A percentile compares a stretch with the other conserved stretches of the same genome.
These are phyloP conservation scores for Pouteria campechiana DNA, from an alignment of 179 eudicot genomes.

Conservation along the genomic window DNA sequence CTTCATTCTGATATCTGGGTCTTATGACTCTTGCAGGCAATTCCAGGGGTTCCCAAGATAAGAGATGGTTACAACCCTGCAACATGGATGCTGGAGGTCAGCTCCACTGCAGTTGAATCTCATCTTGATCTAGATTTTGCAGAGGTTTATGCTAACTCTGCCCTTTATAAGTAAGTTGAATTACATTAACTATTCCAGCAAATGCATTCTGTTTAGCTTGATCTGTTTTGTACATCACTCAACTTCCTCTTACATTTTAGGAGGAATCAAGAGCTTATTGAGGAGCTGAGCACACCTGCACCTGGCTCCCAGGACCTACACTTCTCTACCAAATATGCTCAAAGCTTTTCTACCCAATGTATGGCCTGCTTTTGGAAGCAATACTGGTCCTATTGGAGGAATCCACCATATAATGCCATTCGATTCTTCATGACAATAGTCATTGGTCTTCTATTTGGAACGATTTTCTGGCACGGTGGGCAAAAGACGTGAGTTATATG, in stretches of 20 bases:
- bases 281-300: slow-evolving; percentile 43
- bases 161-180: slow-evolving; percentile 34
- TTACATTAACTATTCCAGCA: not conserved
- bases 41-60: slow-evolving; percentile 50
- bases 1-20: too few relatives aligned
- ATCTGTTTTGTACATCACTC: not conserved
- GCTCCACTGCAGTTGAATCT: slow-evolving; percentile 30
- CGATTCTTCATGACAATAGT: slow-evolving; percentile 38
- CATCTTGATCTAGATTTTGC: slow-evolving; percentile 56
- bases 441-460: slow-evolving; percentile 49
- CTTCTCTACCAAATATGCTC: slow-evolving; percentile 54
- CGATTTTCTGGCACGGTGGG: slow-evolving; percentile 57
- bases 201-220: not conserved
- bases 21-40: slow-evolving; percentile 44
- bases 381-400: slow-evolving; percentile 71
- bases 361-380: slow-evolving; percentile 86
- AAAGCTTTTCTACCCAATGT: slow-evolving; percentile 45
- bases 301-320: slow-evolving; percentile 36
- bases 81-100: slow-evolving; percentile 75
- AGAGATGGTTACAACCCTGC: slow-evolving; percentile 68
- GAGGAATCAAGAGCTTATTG: slow-evolving; percentile 47
- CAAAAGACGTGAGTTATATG: slow-evolving; percentile 27
- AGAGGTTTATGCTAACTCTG: slow-evolving; percentile 33
- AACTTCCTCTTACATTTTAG: slow-evolving; percentile 12
- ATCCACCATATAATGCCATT: slow-evolving; percentile 48